Evolutionary conservation across 1,284 basidiomycete species (phyloP), one percentile per base, ranked within the genome.

Genomic region (Pterulicium gracile): DNA sequence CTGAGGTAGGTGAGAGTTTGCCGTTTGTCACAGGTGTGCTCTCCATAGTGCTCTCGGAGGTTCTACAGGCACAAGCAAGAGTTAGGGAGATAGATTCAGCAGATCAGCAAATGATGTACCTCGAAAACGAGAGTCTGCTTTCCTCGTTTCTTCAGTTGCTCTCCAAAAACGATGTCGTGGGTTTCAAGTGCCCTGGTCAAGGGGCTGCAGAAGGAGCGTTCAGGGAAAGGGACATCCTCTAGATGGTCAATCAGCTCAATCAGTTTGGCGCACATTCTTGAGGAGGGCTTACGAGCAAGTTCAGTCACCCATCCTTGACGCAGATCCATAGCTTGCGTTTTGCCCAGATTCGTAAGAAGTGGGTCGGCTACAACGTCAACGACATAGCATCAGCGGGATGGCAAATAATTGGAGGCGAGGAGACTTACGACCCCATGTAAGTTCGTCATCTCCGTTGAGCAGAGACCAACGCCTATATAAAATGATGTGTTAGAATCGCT

Each of bases 301-400:
- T 93, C 82, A 3, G 58, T 52, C 45, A 66, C 61, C 88, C 88
- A 92, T 1, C 70, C 70, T 0, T 51, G 54, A 19, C 73, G 68
- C 0, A 79, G 77, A 19, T 52, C 66, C 17, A 57, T 52, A 0
- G 88, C 89, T 63, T 93, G 87, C 0, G 61, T 52, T 41, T 75
- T 64, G 1, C 89, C 89, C 2, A 79, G 57, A 0, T 68, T 59
- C 0, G 89, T 92, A 20, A 93, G 73, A 22, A 73, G 68, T 0
- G 89, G 77, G 58, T 93, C 90, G 13, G 90, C 84, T 77, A 44
- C 3, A n/a, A n/a, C n/a, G n/a, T n/a, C n/a, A n/a, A n/a, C n/a
- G n/a, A n/a, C n/a, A n/a, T n/a, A n/a, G n/a, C n/a, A n/a, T n/a
- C n/a, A n/a, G n/a, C n/a, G n/a, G n/a, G n/a, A n/a, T n/a, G n/a